Base-by-base conservation (phyloP, 805 yeast genomes). In the Spathaspora boniae region DNA sequence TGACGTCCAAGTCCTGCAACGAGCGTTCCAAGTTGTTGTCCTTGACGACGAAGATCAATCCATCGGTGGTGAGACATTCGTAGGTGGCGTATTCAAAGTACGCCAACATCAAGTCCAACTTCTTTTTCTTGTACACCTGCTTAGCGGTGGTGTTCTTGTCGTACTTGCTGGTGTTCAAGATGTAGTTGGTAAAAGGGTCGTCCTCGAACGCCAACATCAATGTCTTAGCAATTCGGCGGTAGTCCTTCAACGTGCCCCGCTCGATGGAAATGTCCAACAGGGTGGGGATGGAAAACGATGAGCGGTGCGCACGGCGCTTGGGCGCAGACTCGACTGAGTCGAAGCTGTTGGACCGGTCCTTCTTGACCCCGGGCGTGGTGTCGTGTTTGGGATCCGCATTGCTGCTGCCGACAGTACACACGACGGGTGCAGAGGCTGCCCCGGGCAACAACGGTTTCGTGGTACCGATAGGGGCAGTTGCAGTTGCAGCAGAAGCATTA, bases 141-240 rank as follows among this genome's bases (percentile, higher is more conserved):
- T 29, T 12, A 9, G 38, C 28, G 20, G 40, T 38, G 16, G 36
- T 36, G 22, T 36, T 36, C 24, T 41, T 38, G 24, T 50, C 55
- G 36, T 56, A 52, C 37, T 62, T 67, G 31, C 57, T 66, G 7
- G 70, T 63, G 35, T 70, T 74, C 40, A 71, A 62, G 25, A 64
- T 59, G 43, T 74, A 76, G 42, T 66, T 64, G 39, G 73, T 68
- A 45, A 75, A 75, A 20, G 75, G 68, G 51, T 77, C 82, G 34
- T 72, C 70, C 44, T 67, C 70, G 48, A 77, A 77, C 4, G 80
- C 74, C 36, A 72, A 56, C 36, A 67, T 65, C 35, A 77, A 59
- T 6, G 80, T 74, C 38, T 63, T 63, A 16, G 81, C 80, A 18
- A 78, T 78, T 40, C 76, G 65, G 41, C 68, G 71, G 46, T 74